These are phyloP conservation scores for Hemisphaericaspora subhashii DNA, from an alignment of 1,139 yeast species.

Conservation along the genomic window DNA sequence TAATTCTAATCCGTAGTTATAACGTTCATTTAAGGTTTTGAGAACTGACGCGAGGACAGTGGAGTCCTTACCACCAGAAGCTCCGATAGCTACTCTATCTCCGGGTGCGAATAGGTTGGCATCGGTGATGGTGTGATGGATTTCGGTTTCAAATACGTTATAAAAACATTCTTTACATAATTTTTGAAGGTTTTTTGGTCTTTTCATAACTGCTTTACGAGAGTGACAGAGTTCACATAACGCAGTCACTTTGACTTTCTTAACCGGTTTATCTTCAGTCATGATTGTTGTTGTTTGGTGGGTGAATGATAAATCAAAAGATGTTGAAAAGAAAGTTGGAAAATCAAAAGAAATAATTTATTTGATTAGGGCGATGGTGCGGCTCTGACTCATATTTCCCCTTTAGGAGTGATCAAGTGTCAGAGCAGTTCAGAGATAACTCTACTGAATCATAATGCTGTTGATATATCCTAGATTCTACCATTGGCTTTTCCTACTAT, in stretches of 20 bases:
- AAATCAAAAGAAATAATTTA: not conserved
- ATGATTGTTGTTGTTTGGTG: not conserved
- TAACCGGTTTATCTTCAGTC: conserved; percentile 13
- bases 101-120: conserved; percentile 74
- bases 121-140: conserved; percentile 81
- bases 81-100: conserved; percentile 93
- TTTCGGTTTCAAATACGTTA: conserved; percentile 90
- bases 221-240: conserved; percentile 85
- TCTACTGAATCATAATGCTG: no score
- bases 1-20: conserved; percentile 80
- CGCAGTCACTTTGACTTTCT: conserved; percentile 40
- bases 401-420: no score
- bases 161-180: conserved; percentile 92
- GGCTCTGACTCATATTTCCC: conserved; percentile 2
- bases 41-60: conserved; percentile 90
- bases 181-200: conserved; percentile 91
- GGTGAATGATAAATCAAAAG: not conserved
- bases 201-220: conserved; percentile 80
- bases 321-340: no score
- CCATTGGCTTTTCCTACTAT: no score
- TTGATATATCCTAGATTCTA: no score
- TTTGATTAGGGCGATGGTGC: conserved; percentile 4
- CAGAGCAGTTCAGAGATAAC: no score
- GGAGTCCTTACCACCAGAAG: conserved; percentile 98
- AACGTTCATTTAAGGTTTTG: conserved; percentile 83